Conservation (phyloP, 345 rosid genomes). For the Gossypium anomalum region DNA sequence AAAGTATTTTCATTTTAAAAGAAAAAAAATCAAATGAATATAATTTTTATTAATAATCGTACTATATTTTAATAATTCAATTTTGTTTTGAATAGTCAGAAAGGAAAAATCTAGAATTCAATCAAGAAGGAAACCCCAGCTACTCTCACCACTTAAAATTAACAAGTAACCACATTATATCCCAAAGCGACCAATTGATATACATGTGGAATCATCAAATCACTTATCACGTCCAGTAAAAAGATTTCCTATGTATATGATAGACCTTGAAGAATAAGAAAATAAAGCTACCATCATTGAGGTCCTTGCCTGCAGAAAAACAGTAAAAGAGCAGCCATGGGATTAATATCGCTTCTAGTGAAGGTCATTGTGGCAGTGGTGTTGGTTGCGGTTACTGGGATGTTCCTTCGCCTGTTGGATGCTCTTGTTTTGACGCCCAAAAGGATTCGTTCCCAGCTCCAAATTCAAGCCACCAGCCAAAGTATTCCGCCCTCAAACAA, state of each 20-base stretch:
- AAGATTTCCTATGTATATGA: background rate
- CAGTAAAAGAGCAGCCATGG: background rate
- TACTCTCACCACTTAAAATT: background rate
- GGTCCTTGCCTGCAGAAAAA: background rate
- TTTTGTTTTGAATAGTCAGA: too few species aligned
- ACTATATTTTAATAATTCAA: too few species aligned
- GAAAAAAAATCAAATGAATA: too few species aligned
- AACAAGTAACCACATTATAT: background rate
- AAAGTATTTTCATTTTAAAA: too few species aligned
- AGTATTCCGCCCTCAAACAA: background rate
- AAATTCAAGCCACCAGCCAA: background rate
- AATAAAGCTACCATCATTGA: background rate
- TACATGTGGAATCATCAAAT: background rate
- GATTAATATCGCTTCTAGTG: background rate
- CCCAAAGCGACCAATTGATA: background rate
- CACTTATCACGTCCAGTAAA: background rate
- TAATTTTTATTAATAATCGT: too few species aligned
- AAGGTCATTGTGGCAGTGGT: background rate
- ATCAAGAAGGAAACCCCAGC: background rate
- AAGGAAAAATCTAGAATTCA: background rate
- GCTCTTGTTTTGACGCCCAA: background rate
- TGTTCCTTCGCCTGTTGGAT: slow-evolving; percentile 1
- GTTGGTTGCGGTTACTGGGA: background rate
- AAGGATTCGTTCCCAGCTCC: background rate
- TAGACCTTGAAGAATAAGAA: background rate